Evolutionary conservation across 441 rosid genomes (phyloP), one percentile per base, ranked within the genome.

Genomic region (Populus hybrid): DNA sequence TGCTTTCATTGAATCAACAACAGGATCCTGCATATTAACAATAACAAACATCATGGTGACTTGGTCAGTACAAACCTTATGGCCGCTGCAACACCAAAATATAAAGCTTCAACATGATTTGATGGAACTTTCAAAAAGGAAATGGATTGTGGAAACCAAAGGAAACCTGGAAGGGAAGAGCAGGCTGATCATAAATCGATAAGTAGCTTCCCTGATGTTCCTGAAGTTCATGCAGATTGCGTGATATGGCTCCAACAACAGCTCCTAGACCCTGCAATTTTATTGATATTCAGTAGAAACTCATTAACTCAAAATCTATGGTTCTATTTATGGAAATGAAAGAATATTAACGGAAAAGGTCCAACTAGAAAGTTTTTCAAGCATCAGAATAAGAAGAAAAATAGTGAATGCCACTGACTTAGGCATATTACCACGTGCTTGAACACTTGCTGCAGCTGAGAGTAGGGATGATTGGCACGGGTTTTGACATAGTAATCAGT

Each of bases 391-490:
- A 65, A 8, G 23, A 74, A 75, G 46, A 61, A 28, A 53, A 20
- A 61, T 57, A 59, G 66, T 74, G 63, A 66, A 21, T 65, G 81
- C 76, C 53, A 75, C 68, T 50, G 72, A 71, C 10, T 71, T 81
- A 7, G 38, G 42, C 71, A 61, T 67, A 77, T 87, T 94, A 96
- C 99, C 99, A 94, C 99, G 76, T 97, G 99, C 87, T 93, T 97
- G 79, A 90, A 94, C 70, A 97, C 99, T 92, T 97, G 99, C 77
- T 92, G 99, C 82, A 97, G 88, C 87, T 94, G 97, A 30, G 99
- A 94, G 84, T 97, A 97, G 72, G 99, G 99, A 89, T 97, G 99
- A 86, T 94, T 90, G 67, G 99, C 95, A 46, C 99, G 97, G 50
- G 95, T 94, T 84, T 92, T 93, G 73, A 97, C 98, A 80, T 94